These are phyloP conservation scores for Aristolochia californica DNA, from an alignment of 164 flowering plant genomes.

Conservation along the genomic window DNA sequence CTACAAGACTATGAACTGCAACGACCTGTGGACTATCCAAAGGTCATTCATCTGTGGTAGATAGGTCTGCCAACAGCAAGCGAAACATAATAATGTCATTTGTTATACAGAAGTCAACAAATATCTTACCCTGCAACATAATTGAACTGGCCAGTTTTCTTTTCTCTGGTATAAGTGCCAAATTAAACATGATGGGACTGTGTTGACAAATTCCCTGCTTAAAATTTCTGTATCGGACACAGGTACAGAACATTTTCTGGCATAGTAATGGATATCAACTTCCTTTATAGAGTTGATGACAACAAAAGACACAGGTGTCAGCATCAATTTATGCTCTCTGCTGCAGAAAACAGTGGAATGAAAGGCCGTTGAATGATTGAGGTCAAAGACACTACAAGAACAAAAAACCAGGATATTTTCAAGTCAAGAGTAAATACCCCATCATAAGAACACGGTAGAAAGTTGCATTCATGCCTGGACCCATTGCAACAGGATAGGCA, in stretches of 20 bases:
- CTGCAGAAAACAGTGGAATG: slow-evolving; percentile 9
- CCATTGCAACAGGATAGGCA: slow-evolving; percentile 58
- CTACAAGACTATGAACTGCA: slow-evolving; percentile 36
- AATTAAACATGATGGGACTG: slow-evolving; percentile 28
- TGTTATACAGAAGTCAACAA: neutral
- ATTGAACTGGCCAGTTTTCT: slow-evolving; percentile 20
- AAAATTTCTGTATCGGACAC: slow-evolving; percentile 5
- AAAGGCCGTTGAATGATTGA: neutral
- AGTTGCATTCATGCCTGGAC: slow-evolving; percentile 61
- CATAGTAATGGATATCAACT: slow-evolving; percentile 6
- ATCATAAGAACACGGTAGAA: slow-evolving; percentile 64
- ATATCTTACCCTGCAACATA: slow-evolving; percentile 53
- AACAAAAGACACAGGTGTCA: slow-evolving; percentile 57
- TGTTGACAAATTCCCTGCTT: slow-evolving; percentile 8
- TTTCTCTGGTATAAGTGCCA: slow-evolving; percentile 25
- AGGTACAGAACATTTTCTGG: slow-evolving; percentile 8
- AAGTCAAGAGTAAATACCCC: slow-evolving; percentile 27
- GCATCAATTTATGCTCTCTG: slow-evolving; percentile 30
- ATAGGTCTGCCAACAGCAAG: neutral
- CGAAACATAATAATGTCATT: neutral
- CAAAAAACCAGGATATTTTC: neutral
- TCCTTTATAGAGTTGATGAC: slow-evolving; percentile 34
- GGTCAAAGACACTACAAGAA: neutral
- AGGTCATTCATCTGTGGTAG: neutral
- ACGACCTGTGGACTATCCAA: slow-evolving; percentile 39